Evolutionary conservation across 2,329 filamentous ascomycete species (phyloP).

Genomic region (Talaromyces sp.): DNA sequence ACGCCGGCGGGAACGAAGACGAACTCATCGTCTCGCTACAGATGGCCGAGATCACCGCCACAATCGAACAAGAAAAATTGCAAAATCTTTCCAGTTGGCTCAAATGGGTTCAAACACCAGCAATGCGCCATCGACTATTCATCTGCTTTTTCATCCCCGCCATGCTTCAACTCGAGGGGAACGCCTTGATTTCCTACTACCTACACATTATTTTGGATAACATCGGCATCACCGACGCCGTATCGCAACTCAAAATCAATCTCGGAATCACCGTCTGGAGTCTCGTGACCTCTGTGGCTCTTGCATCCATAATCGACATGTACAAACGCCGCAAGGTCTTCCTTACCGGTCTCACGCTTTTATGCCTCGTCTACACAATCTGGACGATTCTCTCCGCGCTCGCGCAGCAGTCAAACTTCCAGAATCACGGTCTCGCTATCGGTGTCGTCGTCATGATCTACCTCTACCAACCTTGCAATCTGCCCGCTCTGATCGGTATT

Average conservation of each 20-base stretch:
- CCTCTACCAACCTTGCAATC: neutral
- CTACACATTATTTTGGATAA: neutral
- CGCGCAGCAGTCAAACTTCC: neutral
- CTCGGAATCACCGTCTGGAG: neutral
- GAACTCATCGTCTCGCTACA: neutral
- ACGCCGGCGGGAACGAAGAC: neutral
- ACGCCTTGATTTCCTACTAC: neutral
- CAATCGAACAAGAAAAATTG: neutral
- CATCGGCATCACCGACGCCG: neutral
- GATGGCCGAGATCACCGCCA: neutral
- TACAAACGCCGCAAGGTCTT: neutral
- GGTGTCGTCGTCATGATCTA: neutral
- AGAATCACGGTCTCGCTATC: neutral
- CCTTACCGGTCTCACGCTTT: neutral
- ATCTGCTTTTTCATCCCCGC: neutral
- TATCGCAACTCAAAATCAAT: neutral
- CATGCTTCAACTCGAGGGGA: neutral
- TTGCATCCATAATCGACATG: neutral
- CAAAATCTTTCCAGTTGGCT: conserved; percentile 1
- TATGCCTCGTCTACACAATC: neutral
- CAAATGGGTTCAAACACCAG: neutral
- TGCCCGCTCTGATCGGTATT: neutral
- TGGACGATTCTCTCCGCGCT: neutral
- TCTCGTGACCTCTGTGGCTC: neutral
- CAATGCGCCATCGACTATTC: neutral